Evolutionary conservation across 2,329 filamentous ascomycete genomes (phyloP).

Genomic region (Cercospora janseana): DNA sequence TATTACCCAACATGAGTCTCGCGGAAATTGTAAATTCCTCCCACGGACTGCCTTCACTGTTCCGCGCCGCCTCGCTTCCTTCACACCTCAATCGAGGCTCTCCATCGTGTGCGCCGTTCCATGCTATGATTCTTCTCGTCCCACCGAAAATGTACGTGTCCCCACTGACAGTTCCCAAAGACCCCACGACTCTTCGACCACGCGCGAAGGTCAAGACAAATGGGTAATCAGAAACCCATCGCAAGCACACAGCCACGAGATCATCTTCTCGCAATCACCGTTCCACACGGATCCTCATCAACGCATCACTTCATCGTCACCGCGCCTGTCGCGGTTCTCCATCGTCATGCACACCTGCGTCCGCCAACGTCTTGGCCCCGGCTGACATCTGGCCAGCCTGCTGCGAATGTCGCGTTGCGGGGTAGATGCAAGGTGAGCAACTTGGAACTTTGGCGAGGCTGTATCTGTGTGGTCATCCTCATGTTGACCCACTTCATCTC

Average conservation of each 20-base stretch:
- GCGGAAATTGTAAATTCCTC: conserved; percentile 1
- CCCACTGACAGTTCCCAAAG: too few relatives aligned
- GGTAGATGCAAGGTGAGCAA: neutral
- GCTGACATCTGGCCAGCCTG: neutral
- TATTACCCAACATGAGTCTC: neutral
- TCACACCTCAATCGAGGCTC: neutral
- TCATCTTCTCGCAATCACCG: neutral
- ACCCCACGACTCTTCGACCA: too few relatives aligned
- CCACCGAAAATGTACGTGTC: too few relatives aligned
- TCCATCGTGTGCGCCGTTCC: conserved; percentile 1
- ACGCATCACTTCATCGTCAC: conserved; percentile 3
- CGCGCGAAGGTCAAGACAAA: conserved; percentile 18
- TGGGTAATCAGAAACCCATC: conserved; percentile 25
- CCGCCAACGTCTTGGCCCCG: neutral
- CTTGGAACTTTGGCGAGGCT: neutral
- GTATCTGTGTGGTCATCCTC: neutral
- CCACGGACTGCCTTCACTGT: neutral
- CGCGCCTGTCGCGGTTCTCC: too few relatives aligned
- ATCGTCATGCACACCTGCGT: neutral
- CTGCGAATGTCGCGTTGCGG: neutral
- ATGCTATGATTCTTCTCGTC: conserved; percentile 1
- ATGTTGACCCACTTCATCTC: neutral
- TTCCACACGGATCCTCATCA: conserved; percentile 8
- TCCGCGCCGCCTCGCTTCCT: neutral
- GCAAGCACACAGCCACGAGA: conserved; percentile 5